Conservation (phyloP, 2,329 filamentous ascomycete species). For the Colletotrichum tropicale region DNA sequence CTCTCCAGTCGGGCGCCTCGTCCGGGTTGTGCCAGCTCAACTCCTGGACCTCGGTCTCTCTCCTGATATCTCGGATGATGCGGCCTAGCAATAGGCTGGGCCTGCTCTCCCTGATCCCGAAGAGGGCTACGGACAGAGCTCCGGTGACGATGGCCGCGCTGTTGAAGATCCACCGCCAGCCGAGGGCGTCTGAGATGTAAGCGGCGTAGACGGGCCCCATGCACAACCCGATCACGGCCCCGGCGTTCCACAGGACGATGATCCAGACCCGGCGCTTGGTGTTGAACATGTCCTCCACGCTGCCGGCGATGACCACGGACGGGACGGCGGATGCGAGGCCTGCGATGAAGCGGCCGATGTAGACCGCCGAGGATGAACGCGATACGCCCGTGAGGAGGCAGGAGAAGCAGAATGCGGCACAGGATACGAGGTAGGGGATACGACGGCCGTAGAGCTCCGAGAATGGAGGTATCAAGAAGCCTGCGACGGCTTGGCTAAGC, state of each 20-base stretch:
- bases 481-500: slow-evolving; percentile 40
- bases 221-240: slow-evolving; percentile 45
- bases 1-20: slow-evolving; percentile 35
- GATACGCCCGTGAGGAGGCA: slow-evolving; percentile 42
- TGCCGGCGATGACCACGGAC: slow-evolving; percentile 49
- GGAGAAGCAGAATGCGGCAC: slow-evolving; percentile 32
- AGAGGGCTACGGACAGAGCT: slow-evolving; percentile 34
- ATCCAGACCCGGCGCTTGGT: slow-evolving; percentile 48
- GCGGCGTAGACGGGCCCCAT: slow-evolving; percentile 48
- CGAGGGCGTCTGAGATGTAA: slow-evolving; percentile 38
- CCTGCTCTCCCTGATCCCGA: slow-evolving; percentile 46
- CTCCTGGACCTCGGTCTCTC: slow-evolving; percentile 11
- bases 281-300: slow-evolving; percentile 55
- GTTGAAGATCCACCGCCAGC: slow-evolving; percentile 51
- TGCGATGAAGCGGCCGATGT: slow-evolving; percentile 45
- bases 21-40: slow-evolving; percentile 40
- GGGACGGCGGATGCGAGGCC: slow-evolving; percentile 52
- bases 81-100: slow-evolving; percentile 42
- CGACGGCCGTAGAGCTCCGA: slow-evolving; percentile 40
- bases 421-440: slow-evolving; percentile 36
- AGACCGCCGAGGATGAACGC: slow-evolving; percentile 36
- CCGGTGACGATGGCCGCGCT: slow-evolving; percentile 42
- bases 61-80: slow-evolving; percentile 18
- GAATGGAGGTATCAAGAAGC: slow-evolving; percentile 40
- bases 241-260: slow-evolving; percentile 47